Base-by-base conservation (phyloP, 805 yeast genomes). In the Candida parachauliodes region DNA sequence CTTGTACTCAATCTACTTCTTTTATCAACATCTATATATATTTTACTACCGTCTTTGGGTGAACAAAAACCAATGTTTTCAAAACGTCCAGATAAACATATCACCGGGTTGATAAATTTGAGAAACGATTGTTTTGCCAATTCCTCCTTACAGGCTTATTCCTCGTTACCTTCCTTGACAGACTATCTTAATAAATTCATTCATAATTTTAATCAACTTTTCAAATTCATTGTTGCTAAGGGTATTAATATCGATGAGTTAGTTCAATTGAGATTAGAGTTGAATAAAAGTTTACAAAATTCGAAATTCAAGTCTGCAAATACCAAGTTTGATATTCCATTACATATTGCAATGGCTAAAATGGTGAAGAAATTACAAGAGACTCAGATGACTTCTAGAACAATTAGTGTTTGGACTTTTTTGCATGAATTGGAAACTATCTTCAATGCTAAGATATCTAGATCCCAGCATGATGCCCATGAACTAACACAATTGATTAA, bases 91-190 rank as follows among this genome's bases (percentile, higher is more conserved):
- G 91, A 83, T 47, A 81, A 75, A 46, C 68, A 77, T 51, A 83
- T 95, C 8, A 87, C 93, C 0, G 97, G 97, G 2, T 65, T 91
- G 31, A 71, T 81, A 47, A 93, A 91, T 57, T 69, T 81, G 45
- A 75, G 89, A 42, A 86, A 87, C 47, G 96, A 88, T 56, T 91
- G 98, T 58, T 91, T 87, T 64, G 96, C 96, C 43, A 91, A 93
- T 53, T 77, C 94, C 6, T 80, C 89, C 1, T 52, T 93, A 14
- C 98, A 91, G 57, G 93, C 89, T 0, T 70, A 84, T 38, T 74
- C 81, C 12, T 62, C 88, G 0, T 54, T 82, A 12, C 81, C 85
- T 0, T 72, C 73, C 0, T 52, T 85, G 34, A 76, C 81, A 25
- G 63, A 60, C 3, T 84, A 85, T 48, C 55, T 84, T 43, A 79